Conservation (phyloP, 164 flowering plant species). For the Aristolochia fimbriata region DNA sequence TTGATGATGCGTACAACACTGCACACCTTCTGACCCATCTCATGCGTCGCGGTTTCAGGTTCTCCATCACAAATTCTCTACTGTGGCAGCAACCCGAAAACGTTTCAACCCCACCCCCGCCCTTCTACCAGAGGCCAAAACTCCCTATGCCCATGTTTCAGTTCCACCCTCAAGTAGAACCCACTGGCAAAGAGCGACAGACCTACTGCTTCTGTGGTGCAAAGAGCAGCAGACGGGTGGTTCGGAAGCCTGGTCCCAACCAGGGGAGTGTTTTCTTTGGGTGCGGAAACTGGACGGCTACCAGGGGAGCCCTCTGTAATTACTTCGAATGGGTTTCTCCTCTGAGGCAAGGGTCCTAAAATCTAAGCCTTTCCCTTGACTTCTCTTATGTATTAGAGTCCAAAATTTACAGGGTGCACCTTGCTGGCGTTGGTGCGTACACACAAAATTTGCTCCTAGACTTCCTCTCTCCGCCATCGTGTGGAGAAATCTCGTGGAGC, state of each 20-base stretch:
- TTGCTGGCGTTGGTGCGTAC: too few relatives aligned
- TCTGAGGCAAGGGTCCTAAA: too few relatives aligned
- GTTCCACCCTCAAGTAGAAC: constrained; percentile 25
- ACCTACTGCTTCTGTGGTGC: constrained; percentile 69
- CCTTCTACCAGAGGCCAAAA: constrained; percentile 16
- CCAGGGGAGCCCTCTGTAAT: constrained; percentile 64
- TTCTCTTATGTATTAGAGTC: background rate
- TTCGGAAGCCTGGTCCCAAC: constrained; percentile 68
- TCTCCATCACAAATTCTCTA: constrained; percentile 79
- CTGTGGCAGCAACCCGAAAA: constrained; percentile 36
- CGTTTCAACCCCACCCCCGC: background rate
- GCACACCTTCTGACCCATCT: constrained; percentile 71
- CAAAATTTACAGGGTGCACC: too few relatives aligned
- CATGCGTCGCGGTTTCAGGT: constrained; percentile 63
- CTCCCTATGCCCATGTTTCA: constrained; percentile 24
- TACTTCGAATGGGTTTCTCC: constrained; percentile 72
- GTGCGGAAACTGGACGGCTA: constrained; percentile 82
- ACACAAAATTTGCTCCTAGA: too few relatives aligned
- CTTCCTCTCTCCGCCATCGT: too few relatives aligned
- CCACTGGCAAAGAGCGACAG: constrained; percentile 13
- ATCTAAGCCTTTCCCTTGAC: background rate
- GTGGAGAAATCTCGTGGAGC: constrained; percentile 8
- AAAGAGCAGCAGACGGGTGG: constrained; percentile 48
- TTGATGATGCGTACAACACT: constrained; percentile 94
- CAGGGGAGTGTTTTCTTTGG: constrained; percentile 82